These are phyloP conservation scores for Bipolaris cookei DNA, from an alignment of 2,329 filamentous ascomycete species.

Conservation along the genomic window DNA sequence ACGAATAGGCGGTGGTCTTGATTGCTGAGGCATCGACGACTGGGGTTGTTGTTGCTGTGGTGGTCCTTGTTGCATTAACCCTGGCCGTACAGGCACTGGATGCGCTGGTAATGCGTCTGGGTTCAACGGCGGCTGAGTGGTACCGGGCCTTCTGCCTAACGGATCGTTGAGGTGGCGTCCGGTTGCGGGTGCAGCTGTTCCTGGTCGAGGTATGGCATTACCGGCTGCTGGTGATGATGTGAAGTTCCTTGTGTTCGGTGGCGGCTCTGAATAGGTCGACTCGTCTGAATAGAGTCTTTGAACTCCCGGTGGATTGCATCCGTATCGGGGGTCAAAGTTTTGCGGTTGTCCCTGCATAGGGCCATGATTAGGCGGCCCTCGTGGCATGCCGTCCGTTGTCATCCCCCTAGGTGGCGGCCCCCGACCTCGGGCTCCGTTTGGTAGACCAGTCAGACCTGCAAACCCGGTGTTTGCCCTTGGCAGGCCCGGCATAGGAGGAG, in stretches of 20 bases:
- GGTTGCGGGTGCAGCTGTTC: slow-evolving; percentile 41
- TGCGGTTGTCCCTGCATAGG: slow-evolving; percentile 30
- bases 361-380: slow-evolving; percentile 25
- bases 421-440: slow-evolving; percentile 37
- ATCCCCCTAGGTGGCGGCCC: slow-evolving; percentile 35
- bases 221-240: slow-evolving; percentile 36
- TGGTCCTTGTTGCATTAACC: slow-evolving; percentile 51
- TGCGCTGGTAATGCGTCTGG: slow-evolving; percentile 64
- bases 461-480: slow-evolving; percentile 56
- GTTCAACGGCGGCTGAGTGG: slow-evolving; percentile 52
- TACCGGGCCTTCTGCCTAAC: slow-evolving; percentile 47
- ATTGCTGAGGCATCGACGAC: slow-evolving; percentile 34
- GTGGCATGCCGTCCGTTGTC: slow-evolving; percentile 16
- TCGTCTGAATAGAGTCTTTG: slow-evolving; percentile 46
- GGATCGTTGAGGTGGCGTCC: slow-evolving; percentile 38
- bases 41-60: slow-evolving; percentile 25
- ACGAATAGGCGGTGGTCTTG: slow-evolving; percentile 59
- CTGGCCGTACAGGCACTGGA: slow-evolving; percentile 61
- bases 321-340: slow-evolving; percentile 39
- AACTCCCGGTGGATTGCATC: slow-evolving; percentile 37
- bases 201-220: slow-evolving; percentile 37
- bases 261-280: slow-evolving; percentile 46
- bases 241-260: slow-evolving; percentile 36
- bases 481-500: slow-evolving; percentile 56
- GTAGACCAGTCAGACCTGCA: slow-evolving; percentile 29